Base-by-base conservation (phyloP, 805 yeast species). In the Yarrowia deformans region DNA sequence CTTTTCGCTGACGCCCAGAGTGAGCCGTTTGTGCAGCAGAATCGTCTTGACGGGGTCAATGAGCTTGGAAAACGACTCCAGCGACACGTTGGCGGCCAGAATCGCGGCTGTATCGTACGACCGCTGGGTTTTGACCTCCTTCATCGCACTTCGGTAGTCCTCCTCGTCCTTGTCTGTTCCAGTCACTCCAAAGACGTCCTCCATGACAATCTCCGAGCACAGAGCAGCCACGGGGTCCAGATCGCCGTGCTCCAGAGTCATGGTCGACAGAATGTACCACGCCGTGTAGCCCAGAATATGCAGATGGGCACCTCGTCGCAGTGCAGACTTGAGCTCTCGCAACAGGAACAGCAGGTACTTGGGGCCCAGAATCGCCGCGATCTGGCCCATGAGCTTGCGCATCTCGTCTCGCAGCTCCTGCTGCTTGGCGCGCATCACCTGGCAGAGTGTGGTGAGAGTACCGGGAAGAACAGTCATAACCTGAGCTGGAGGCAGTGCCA, bases 91-190 rank as follows among this genome's bases (percentile, higher is more conserved):
- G 16, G 86, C 78, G 0, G 97, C 84, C 58, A 94, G 75, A 19
- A 92, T 80, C 78, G 93, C 97, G 35, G 89, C 96, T 6, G 95
- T 87, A 73, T 95, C 98, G 75, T 81, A 90, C 81, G 97, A 89
- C 79, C 92, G 92, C 75, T 91, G 91, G 72, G 87, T 88, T 76
- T 92, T 93, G 43, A 95, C 94, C 81, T 94, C 99, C 74, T 90
- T 90, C 87, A 93, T 90, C 71, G 88, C 87, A 39, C 91, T 88
- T 67, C 85, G 85, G 75, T 95, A 94, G 19, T 93, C 97, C 71
- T 93, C 98, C 6, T 95, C 93, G 72, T 95, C 98, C 76, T 95
- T 94, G 75, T 95, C 98, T 75, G 89, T 90, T 43, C 97, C 97
- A 3, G 97, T 90, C 10, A 89, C 85, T 32, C 99, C 99, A 78